Evolutionary conservation across 208 protist genomes (phyloP).

Genomic region (Trypanosoma boissoni): DNA sequence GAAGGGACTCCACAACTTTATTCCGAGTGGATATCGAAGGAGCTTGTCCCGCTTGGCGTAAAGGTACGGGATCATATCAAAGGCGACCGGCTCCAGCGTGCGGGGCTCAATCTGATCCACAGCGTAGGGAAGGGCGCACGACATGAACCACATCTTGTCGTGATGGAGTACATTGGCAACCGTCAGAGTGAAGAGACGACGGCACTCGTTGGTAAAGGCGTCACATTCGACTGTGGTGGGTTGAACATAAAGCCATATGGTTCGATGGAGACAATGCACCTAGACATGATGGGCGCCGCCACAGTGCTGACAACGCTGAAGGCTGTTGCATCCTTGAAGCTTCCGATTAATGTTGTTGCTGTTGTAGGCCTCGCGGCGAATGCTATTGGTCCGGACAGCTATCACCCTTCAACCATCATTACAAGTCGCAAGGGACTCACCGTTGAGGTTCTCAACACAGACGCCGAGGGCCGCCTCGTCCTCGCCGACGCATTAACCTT

Average conservation of each 20-base stretch:
- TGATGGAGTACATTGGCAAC: constrained; percentile 83
- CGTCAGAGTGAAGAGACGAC: constrained; percentile 32
- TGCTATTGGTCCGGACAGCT: constrained; percentile 77
- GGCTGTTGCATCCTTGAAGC: constrained; percentile 52
- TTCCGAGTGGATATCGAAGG: constrained; percentile 59
- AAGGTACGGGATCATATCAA: constrained; percentile 55
- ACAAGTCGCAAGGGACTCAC: constrained; percentile 73
- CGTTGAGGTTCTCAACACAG: constrained; percentile 91
- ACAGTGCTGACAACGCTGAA: constrained; percentile 74
- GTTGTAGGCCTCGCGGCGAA: constrained; percentile 88
- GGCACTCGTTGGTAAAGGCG: constrained; percentile 87
- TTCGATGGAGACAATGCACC: constrained; percentile 92
- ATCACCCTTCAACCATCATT: constrained; percentile 79
- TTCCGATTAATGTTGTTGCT: constrained; percentile 75
- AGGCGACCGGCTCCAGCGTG: constrained; percentile 43
- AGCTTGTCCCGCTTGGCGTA: constrained; percentile 32
- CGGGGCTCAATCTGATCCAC: constrained; percentile 71
- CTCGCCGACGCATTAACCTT: constrained; percentile 90
- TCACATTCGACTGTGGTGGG: constrained; percentile 92
- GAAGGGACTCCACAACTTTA: constrained; percentile 77
- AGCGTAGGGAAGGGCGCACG: constrained; percentile 77
- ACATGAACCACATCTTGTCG: constrained; percentile 67
- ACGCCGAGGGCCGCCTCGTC: constrained; percentile 90
- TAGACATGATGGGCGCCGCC: constrained; percentile 91
- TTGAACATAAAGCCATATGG: constrained; percentile 88